Percentiles rank a stretch among this genome's conserved stretches.
These are phyloP conservation scores for Amylostereum areolatum DNA, from an alignment of 1,284 basidiomycete species.

Conservation along the genomic window DNA sequence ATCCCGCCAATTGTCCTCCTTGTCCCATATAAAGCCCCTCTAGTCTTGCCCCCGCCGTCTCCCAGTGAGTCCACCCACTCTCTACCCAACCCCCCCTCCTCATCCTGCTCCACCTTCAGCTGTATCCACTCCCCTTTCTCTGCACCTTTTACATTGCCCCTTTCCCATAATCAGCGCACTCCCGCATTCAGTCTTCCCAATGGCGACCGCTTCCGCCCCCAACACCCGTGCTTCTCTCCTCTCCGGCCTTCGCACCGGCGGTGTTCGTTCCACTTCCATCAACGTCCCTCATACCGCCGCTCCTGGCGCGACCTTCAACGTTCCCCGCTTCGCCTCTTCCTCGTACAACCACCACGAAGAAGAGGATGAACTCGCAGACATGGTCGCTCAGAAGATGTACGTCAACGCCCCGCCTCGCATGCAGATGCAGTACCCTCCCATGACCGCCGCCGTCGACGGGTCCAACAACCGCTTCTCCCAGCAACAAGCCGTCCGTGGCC, in stretches of 20 bases:
- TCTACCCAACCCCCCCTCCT: too few relatives aligned
- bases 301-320: conserved; percentile 54
- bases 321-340: conserved; percentile 41
- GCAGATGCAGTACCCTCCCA: conserved; percentile 41
- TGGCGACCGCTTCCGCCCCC: conserved; percentile 52
- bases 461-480: conserved; percentile 56
- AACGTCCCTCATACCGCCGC: conserved; percentile 63
- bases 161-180: conserved; percentile 8
- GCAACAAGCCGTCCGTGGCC: conserved; percentile 42
- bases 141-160: conserved; percentile 11
- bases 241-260: conserved; percentile 78
- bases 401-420: conserved; percentile 31
- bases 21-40: conserved; percentile 14
- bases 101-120: conserved; percentile 8
- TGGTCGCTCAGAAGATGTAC: conserved; percentile 41
- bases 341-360: conserved; percentile 43
- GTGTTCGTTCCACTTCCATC: conserved; percentile 63
- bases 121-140: conserved; percentile 17
- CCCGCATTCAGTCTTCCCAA: conserved; percentile 23
- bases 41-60: conserved; percentile 2
- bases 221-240: conserved; percentile 76
- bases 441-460: conserved; percentile 67
- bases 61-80: too few relatives aligned
- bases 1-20: conserved; percentile 19
- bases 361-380: conserved; percentile 51